A percentile compares a stretch with the other conserved stretches of the same genome.
These are phyloP conservation scores for Plasmodium vivax DNA, from an alignment of 169 alveolate genomes.

Conservation along the genomic window DNA sequence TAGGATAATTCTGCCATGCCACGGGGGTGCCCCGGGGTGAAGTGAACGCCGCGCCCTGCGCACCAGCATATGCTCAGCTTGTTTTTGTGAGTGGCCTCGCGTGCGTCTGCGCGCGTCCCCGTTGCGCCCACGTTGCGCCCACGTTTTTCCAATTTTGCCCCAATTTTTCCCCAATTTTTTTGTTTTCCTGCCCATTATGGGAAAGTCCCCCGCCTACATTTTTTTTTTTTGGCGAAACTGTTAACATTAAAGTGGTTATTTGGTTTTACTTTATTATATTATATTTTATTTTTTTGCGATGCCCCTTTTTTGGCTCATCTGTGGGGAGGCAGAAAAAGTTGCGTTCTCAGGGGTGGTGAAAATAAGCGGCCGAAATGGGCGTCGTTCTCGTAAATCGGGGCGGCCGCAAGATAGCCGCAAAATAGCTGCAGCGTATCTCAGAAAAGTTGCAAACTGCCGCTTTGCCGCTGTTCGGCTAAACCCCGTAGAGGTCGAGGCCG, in stretches of 20 bases:
- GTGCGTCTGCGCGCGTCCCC: too few relatives aligned
- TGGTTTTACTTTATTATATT: neutral
- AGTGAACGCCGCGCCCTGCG: neutral
- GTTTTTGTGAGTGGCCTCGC: neutral
- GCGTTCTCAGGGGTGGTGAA: neutral
- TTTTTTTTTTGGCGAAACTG: neutral
- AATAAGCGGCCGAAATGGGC: neutral
- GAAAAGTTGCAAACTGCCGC: neutral
- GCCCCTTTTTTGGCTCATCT: neutral
- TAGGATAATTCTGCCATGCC: neutral
- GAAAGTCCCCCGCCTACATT: neutral
- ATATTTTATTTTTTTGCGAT: neutral
- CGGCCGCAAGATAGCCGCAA: neutral
- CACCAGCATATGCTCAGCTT: neutral
- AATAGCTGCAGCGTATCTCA: neutral
- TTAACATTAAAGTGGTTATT: neutral
- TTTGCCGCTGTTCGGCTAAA: neutral
- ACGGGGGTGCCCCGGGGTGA: neutral
- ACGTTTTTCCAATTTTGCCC: too few relatives aligned
- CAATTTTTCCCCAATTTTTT: neutral
- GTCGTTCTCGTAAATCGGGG: neutral
- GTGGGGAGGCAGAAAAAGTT: neutral
- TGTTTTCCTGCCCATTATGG: neutral
- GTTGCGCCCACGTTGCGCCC: too few relatives aligned
- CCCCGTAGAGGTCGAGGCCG: constrained; percentile 15